Base-by-base conservation (phyloP, 768 basidiomycete genomes). In the Kwoniella dejecticola region DNA sequence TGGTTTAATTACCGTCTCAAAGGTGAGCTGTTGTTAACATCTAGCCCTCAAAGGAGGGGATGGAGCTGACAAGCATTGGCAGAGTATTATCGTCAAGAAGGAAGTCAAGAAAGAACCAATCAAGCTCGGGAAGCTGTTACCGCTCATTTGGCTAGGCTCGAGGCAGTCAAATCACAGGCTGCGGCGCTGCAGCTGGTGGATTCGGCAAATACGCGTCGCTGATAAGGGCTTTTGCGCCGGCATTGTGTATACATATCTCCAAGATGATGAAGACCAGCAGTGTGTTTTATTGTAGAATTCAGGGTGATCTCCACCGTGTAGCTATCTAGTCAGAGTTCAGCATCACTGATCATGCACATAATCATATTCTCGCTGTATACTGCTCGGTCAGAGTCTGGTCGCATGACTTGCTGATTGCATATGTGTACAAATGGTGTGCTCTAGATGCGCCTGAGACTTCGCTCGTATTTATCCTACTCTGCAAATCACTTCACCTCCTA, bases 401-500 rank as follows among this genome's bases (percentile, higher is more conserved):
- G n/a, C n/a, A n/a, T 36, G 33, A 7, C 33, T 7, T 36, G 33
- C 33, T 36, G 33, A 7, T 36, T 36, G 7, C 33, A 45, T n/a
- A 21, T 45, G 11, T n/a, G 23, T 7, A n/a, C 48, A 33, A 26
- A 27, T 26, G n/a, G 8, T 46, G 26, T 24, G 19, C 26, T 45
- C 41, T 41, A 13, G 21, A n/a, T 21, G 4, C 13, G 23, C 6
- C 13, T 45, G 21, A 19, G 11, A 11, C 42, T 23, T 23, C 46
- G 36, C 36, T 36, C 7, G 33, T 7, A 30, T 17, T 57, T 62
- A 86, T 60, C 83, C 80, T 26, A 89, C 91, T 65, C 92, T 82
- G 78, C 92, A 92, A 19, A 96, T 81, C 6, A 96, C 86, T 80
- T 98, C 95, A 4, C 95, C 95, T 2, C 85, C 82, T 7, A 93